Conservation (phyloP, 768 basidiomycete species). For the Tephrocybe rancida region DNA sequence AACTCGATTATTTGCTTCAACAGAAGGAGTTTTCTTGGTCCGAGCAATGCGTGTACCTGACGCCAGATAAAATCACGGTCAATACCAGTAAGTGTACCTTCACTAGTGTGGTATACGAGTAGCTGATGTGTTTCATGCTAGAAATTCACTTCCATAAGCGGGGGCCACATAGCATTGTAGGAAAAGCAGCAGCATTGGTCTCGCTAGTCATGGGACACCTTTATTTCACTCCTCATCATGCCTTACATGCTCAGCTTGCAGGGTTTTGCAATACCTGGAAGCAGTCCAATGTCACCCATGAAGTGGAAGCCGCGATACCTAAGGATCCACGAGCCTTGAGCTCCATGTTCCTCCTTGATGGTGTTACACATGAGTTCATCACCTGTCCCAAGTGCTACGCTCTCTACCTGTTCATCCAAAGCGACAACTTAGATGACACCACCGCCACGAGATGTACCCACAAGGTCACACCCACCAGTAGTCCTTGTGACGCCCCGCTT, state of each 20-base stretch:
- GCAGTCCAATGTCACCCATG: neutral
- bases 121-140: no score
- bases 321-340: slow-evolving; percentile 23
- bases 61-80: no score
- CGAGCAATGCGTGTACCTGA: no score
- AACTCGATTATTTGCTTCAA: no score
- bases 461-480: slow-evolving; percentile 12
- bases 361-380: slow-evolving; percentile 19
- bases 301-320: slow-evolving; percentile 11
- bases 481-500: slow-evolving; percentile 15
- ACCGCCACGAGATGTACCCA: slow-evolving; percentile 11
- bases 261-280: slow-evolving; percentile 19
- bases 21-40: no score
- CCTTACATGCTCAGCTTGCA: slow-evolving; percentile 20
- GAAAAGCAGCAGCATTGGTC: neutral
- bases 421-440: neutral
- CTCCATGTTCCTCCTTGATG: slow-evolving; percentile 22
- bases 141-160: no score
- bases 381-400: slow-evolving; percentile 25
- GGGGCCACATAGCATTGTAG: no score
- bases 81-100: no score
- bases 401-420: slow-evolving; percentile 17
- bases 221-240: slow-evolving; percentile 7
- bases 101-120: no score
- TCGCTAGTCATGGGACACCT: neutral